Evolutionary conservation across 2,329 filamentous ascomycete species (phyloP).

Genomic region (Alternaria postmessia): DNA sequence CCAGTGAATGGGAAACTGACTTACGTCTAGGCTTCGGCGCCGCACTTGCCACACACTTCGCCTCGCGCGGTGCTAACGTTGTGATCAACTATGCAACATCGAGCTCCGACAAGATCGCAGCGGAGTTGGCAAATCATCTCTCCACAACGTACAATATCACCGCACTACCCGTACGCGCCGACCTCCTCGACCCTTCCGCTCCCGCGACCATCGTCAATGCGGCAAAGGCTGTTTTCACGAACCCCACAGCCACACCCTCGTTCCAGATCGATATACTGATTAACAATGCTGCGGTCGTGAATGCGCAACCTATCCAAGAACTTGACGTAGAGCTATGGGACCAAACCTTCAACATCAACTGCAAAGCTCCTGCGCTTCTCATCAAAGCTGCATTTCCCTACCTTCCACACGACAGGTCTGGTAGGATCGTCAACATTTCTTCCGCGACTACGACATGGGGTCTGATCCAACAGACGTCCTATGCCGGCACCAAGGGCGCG

Average conservation of each 20-base stretch:
- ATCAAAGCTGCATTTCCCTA: slow-evolving; percentile 14
- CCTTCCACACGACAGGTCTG: slow-evolving; percentile 11
- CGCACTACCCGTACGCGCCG: slow-evolving; percentile 13
- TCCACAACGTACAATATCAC: slow-evolving; percentile 15
- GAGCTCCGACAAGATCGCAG: slow-evolving; percentile 7
- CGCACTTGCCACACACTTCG: slow-evolving; percentile 13
- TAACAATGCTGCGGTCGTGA: slow-evolving; percentile 15
- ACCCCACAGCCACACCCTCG: slow-evolving; percentile 3
- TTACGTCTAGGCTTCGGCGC: slow-evolving; percentile 13
- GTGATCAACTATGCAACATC: slow-evolving; percentile 16
- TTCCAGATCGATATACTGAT: slow-evolving; percentile 17
- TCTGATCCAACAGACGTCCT: slow-evolving; percentile 16
- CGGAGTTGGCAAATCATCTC: slow-evolving; percentile 13
- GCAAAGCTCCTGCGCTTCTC: slow-evolving; percentile 14
- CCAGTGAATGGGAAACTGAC: neutral
- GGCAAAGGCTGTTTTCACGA: slow-evolving; percentile 10
- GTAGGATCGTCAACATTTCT: slow-evolving; percentile 16
- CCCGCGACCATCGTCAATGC: slow-evolving; percentile 12
- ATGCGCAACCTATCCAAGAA: slow-evolving; percentile 14
- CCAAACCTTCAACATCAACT: slow-evolving; percentile 15
- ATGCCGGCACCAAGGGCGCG: slow-evolving; percentile 14
- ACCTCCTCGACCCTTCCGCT: slow-evolving; percentile 13
- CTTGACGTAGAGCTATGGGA: slow-evolving; percentile 14
- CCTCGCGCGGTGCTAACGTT: slow-evolving; percentile 12
- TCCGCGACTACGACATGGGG: slow-evolving; percentile 16